phyloP scores from a whole-genome alignment of 345 rosid species.

The Triadica sebifera region DNA sequence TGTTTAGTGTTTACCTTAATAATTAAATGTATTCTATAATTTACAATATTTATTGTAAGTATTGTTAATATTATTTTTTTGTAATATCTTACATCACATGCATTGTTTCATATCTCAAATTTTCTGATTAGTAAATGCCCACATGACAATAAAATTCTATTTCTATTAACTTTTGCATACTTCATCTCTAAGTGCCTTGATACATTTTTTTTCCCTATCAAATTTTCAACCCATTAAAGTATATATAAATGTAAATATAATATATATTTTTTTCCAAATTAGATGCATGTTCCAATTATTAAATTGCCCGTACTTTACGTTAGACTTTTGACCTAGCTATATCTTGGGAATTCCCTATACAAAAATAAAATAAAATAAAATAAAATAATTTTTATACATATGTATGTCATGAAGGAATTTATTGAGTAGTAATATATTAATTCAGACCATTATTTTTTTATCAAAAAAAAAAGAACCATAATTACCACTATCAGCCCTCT shows the following conservation, averaged over 20 bases:
- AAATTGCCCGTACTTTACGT: no score
- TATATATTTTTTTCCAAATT: not conserved
- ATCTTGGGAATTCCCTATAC: not conserved
- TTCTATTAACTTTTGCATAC: not conserved
- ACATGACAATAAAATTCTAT: not conserved
- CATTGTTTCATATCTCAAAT: not conserved
- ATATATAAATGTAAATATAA: not conserved
- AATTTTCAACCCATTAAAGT: not conserved
- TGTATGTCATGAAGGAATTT: not conserved
- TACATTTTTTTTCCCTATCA: not conserved
- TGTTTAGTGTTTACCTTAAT: no score
- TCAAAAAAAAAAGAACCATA: no score
- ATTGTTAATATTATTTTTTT: not conserved
- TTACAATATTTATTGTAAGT: no score
- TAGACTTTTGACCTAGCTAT: not conserved
- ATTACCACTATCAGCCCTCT: no score
- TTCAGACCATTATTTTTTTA: not conserved
- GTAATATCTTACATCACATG: not conserved
- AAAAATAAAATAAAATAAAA: not conserved
- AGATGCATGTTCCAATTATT: not conserved
- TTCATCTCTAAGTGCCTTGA: not conserved
- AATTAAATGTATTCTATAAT: no score
- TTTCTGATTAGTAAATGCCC: not conserved
- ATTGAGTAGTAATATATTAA: not conserved
- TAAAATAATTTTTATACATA: no score